Evolutionary conservation across 2,329 filamentous ascomycete species (phyloP), one percentile per base, ranked within the genome.

Genomic region (Exophiala calicioides): DNA sequence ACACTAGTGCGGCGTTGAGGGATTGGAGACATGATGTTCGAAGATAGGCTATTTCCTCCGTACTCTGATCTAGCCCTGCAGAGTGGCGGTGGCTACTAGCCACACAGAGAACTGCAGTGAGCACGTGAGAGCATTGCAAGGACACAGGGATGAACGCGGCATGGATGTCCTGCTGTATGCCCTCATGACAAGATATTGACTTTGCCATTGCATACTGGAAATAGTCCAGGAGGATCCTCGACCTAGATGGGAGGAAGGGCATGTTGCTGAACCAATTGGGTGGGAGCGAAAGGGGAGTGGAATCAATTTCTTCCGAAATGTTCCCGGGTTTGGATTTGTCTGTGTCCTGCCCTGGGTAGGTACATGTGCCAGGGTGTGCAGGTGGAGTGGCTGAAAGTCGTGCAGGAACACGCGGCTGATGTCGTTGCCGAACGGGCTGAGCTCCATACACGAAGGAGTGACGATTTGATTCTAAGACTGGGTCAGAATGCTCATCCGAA

Each of bases 31-130:
- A 44, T 15, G 13, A 44, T 7, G 39, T 39, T 24, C 27, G 24
- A 38, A 49, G 43, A 16, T 44, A 9, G 9, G 43, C 46, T 20
- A 44, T 38, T 38, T 44, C 39, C 26, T 39, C 31, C 13, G 38
- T 21, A 12, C 27, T 26, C 29, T 80, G 33, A 68, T 68, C 48
- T 77, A 75, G 16, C 65, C 68, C 20, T 3, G 57, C 44, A 21
- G 52, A 53, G 16, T 47, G 38, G n/a, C 58, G 52, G 36, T 60
- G 56, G 2, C 55, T 55, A 19, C 56, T 55, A 16, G 58, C 56
- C 5, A 60, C 47, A 23, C 40, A 53, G 10, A 60, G 42, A 4
- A 58, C 29, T 12, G 56, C 52, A 15, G 43, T 46, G 3, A 58
- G 18, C 7, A 60, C 36, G 34, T 56, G 52, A 2, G 55, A 47